Base-by-base conservation (phyloP, 2,329 filamentous ascomycete species). In the Hymenoscyphus infarciens region DNA sequence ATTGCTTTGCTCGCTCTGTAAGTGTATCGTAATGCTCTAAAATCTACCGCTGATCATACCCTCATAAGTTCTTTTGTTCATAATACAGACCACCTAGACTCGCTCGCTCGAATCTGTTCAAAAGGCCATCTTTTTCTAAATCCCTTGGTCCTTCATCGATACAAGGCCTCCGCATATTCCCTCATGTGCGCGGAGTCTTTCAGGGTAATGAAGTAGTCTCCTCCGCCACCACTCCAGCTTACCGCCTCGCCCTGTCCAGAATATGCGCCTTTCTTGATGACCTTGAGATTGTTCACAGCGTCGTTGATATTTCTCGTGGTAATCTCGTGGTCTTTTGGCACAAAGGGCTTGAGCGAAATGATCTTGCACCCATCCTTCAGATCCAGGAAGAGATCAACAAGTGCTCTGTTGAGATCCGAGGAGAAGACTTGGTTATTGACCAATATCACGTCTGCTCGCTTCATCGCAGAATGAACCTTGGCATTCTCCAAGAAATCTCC, bases 381-480 rank as follows among this genome's bases (percentile, higher is more conserved):
- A 72, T 99, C 95, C 64, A 99, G 80, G 72, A 99, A 98, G 79
- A 96, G 91, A 70, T 91, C 87, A 68, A 94, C 86, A 55, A 99
- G 81, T 65, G 87, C 85, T 72, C 91, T 89, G 77, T 98, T 99
- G 61, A 97, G 84, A 69, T 88, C 83, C 15, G 93, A 88, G 5
- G 89, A 93, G 77, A 99, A 99, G 2, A 92, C 95, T 77, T 98
- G 93, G 77, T 99, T 99, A 80, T 99, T 99, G 71, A 98, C 94
- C 29, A 99, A 83, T 19, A 99, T 86, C n/a, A 98, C 93, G 74
- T 99, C 95, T 1, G 95, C 94, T 61, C 88, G 86, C 75, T 89
- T 88, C 57, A 99, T 82, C 7, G 88, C 87, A 27, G 86, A 82
- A 64, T 87, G 82, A 57, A 97, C 91, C 63, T 82, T 81, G 16